Conservation (phyloP, 805 yeast species). For the Clavispora fructus region DNA sequence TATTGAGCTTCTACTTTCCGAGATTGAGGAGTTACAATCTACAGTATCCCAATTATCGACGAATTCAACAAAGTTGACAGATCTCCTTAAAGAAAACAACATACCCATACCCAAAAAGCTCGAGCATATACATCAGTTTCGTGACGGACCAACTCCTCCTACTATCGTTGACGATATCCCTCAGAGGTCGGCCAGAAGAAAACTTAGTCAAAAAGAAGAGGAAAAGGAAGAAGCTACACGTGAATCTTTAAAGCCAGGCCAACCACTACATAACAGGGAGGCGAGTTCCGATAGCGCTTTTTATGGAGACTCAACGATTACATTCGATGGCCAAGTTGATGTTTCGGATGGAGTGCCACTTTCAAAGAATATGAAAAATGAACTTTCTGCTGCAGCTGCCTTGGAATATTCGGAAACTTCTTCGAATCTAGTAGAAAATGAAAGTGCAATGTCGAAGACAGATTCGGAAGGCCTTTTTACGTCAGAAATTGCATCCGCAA, state of each 20-base stretch:
- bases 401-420: background rate
- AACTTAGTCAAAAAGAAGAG: background rate
- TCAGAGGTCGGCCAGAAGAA: conserved; percentile 23
- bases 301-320: conserved; percentile 6
- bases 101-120: conserved; percentile 11
- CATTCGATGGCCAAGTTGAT: conserved; percentile 10
- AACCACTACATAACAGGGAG: background rate
- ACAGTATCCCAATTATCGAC: conserved; percentile 1
- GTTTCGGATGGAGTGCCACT: conserved; percentile 6
- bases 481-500: background rate
- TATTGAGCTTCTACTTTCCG: conserved; percentile 32
- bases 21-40: conserved; percentile 30
- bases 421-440: background rate
- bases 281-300: background rate
- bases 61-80: background rate
- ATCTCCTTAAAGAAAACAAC: conserved; percentile 1
- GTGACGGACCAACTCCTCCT: background rate
- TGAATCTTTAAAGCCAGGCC: background rate
- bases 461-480: background rate
- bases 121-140: background rate
- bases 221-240: conserved; percentile 2
- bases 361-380: conserved; percentile 7
- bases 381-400: conserved; percentile 5
- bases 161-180: conserved; percentile 14
- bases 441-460: background rate